These are phyloP conservation scores for Taphrina populina DNA, from an alignment of 1,139 yeast genomes.

Conservation along the genomic window DNA sequence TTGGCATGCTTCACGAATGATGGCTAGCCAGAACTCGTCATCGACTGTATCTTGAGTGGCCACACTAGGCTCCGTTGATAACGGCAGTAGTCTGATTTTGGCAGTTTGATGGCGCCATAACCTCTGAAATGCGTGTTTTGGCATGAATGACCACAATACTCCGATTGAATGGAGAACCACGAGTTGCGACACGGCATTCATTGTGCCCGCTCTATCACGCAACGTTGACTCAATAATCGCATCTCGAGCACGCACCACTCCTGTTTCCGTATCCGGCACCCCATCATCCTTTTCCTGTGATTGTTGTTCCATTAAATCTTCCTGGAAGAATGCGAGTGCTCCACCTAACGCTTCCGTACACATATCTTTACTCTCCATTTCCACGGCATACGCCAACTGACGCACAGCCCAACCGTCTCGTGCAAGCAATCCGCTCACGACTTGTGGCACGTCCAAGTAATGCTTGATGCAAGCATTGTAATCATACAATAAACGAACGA, in stretches of 20 bases:
- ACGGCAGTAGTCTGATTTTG: too few relatives aligned
- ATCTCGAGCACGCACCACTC: not conserved
- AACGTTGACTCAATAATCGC: not conserved
- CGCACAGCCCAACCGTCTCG: conserved; percentile 17
- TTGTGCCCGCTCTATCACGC: not conserved
- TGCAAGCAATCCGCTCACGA: conserved; percentile 16
- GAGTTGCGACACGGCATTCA: not conserved
- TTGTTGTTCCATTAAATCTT: too few relatives aligned
- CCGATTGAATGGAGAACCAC: conserved; percentile 14
- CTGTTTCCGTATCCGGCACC: not conserved
- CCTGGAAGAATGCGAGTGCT: conserved; percentile 14
- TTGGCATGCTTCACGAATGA: conserved; percentile 1
- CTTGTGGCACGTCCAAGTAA: conserved; percentile 10
- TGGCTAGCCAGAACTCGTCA: conserved; percentile 4
- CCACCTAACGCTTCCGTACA: conserved; percentile 30
- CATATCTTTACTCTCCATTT: conserved; percentile 24
- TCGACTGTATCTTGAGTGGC: not conserved
- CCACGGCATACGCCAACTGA: conserved; percentile 15
- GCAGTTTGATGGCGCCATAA: conserved; percentile 1
- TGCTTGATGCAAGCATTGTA: not conserved
- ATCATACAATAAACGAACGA: conserved; percentile 15
- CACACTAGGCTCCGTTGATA: not conserved
- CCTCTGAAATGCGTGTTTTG: not conserved
- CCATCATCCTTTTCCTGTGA: too few relatives aligned
- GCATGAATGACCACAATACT: conserved; percentile 21